Evolutionary conservation across 225 moss, liverwort and hornwort species (phyloP), one percentile per base, ranked within the genome.

Genomic region (Pseudoscleropodium purum): DNA sequence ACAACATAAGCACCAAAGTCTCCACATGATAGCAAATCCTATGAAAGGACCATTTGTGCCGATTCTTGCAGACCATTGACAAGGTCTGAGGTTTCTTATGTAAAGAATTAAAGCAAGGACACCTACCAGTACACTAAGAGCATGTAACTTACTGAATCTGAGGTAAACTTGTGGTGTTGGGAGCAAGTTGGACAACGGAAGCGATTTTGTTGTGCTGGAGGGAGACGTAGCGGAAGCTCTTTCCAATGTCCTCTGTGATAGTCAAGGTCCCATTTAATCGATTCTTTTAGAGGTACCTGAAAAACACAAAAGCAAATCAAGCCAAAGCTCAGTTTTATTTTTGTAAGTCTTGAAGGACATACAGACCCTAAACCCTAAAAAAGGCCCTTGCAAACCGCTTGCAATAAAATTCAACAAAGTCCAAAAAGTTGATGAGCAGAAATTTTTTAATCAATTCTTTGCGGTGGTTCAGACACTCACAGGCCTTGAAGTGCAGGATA

Each of bases 261-360:
- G 31, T 89, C 43, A 97, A 91, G 26, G 88, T 88, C 45, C 92
- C 96, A 89, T 89, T 96, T 85, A 97, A 61, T 6, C 86, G 12
- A 83, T 97, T 97, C 29, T 18, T 47, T 57, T 87, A 89, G 31
- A 96, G 87, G 87, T 89, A 94, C 84, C 97, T 97, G 94, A 67
- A 54, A 51, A 79, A 23, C 37, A n/a, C 49, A 61, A n/a, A 67
- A 68, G 77, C 4, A 77, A 87, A 83, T 83, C 37, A 83, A 59
- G 60, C 18, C 49, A 83, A 60, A 82, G 76, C 60, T 57, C 30
- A 59, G 30, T 57, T 57, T 15, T 25, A 25, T 37, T 49, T 23
- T 82, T 14, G 7, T 2, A 49, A 26, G 36, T 62, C 49, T 26
- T 36, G 1, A 8, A 83, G 37, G 26, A 37, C 36, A 61, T 21